These are phyloP conservation scores for Neodidymelliopsis sp. DNA, from an alignment of 2,329 filamentous ascomycete species.

Conservation along the genomic window DNA sequence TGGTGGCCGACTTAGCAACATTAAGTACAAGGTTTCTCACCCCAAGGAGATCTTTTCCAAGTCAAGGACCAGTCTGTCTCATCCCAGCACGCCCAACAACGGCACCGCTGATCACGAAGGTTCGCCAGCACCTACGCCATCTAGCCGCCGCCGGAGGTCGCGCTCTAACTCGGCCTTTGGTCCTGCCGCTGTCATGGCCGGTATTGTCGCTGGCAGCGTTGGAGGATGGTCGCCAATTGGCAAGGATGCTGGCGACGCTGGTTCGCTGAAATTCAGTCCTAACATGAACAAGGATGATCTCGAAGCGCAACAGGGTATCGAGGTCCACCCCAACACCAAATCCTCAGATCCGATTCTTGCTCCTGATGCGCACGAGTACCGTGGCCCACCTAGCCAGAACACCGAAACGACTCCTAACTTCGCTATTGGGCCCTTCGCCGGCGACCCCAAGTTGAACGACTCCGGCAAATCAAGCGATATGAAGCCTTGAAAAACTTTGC, in stretches of 20 bases:
- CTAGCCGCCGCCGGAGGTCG: conserved; percentile 69
- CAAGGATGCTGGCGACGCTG: conserved; percentile 53
- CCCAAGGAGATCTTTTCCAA: conserved; percentile 74
- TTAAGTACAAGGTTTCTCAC: conserved; percentile 80
- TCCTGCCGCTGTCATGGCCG: conserved; percentile 82
- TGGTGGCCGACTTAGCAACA: conserved; percentile 80
- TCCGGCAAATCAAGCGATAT: conserved; percentile 12
- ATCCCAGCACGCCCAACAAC: conserved; percentile 69
- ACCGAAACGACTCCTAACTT: conserved; percentile 55
- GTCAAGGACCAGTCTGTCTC: conserved; percentile 68
- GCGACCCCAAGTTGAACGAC: conserved; percentile 47
- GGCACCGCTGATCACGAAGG: conserved; percentile 51
- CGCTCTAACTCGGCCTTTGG: conserved; percentile 76
- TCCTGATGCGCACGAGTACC: conserved; percentile 49
- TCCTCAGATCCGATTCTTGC: conserved; percentile 57
- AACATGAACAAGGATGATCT: conserved; percentile 49
- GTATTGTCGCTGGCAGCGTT: conserved; percentile 78
- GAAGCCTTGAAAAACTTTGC: too few relatives aligned
- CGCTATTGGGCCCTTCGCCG: conserved; percentile 51
- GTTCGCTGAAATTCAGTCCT: conserved; percentile 50
- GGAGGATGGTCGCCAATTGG: conserved; percentile 79
- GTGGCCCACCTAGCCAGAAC: conserved; percentile 54
- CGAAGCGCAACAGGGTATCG: conserved; percentile 53
- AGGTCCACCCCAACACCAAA: conserved; percentile 59
- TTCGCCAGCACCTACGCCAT: conserved; percentile 57